Conservation (phyloP, 73 alveolate species). For the Symbiodinium pilosum region DNA sequence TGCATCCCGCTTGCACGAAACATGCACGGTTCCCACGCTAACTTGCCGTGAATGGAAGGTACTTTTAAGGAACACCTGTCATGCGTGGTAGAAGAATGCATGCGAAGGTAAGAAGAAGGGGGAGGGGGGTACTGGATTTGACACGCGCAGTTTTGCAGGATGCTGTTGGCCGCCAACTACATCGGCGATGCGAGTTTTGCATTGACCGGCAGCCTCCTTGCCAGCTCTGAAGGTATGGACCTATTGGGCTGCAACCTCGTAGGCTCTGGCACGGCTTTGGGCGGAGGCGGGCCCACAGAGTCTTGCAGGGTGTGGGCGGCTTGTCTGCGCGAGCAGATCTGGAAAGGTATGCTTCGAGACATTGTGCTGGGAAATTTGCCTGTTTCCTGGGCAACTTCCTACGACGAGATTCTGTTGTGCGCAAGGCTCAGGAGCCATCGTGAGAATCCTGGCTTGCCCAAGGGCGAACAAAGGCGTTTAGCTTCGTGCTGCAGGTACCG, state of each 20-base stretch:
- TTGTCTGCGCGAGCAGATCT: background rate
- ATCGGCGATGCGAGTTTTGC: constrained; percentile 79
- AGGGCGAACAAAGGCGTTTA: too few species aligned
- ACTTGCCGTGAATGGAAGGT: too few species aligned
- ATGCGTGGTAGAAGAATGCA: too few species aligned
- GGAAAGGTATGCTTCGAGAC: constrained; percentile 46
- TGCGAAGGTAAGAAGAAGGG: too few species aligned
- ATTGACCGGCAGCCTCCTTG: constrained; percentile 64
- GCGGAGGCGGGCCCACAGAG: constrained; percentile 33
- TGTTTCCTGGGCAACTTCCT: constrained; percentile 53
- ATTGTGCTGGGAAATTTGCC: constrained; percentile 73
- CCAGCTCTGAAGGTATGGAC: constrained; percentile 44
- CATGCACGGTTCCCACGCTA: too few species aligned
- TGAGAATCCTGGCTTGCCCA: too few species aligned
- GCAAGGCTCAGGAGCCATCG: too few species aligned
- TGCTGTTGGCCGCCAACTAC: constrained; percentile 48
- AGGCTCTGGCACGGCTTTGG: constrained; percentile 56
- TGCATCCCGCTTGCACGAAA: too few species aligned
- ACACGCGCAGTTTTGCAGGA: too few species aligned
- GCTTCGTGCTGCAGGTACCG: too few species aligned
- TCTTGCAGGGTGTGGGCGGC: background rate
- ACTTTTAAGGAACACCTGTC: too few species aligned
- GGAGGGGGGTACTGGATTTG: too few species aligned
- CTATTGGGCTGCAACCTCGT: constrained; percentile 57
- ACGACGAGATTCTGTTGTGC: constrained; percentile 54